Base-by-base conservation (phyloP, 176 grass and related monocot species). In the Hyparrhenia diplandra region DNA sequence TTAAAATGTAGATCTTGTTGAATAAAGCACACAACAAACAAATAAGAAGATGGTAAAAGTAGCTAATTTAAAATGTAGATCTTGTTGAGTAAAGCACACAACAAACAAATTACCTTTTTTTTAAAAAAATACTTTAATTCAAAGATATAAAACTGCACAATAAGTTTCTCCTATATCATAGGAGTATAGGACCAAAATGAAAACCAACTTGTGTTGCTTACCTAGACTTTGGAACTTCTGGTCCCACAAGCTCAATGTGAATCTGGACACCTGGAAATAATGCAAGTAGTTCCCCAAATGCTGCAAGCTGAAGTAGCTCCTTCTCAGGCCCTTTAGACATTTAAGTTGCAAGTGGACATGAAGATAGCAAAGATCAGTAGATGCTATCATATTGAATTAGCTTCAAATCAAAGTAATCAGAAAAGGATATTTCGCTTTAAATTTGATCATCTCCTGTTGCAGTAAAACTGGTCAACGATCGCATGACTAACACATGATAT, bases 281-380 rank as follows among this genome's bases (percentile, higher is more conserved):
- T 35, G 92, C 86, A 71, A n/a, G 65, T 64, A 98, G 77, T 69
- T 98, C 95, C 73, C 92, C 88, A 79, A 98, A 98, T 12, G 64
- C 82, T 4, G 52, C 63, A 75, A 98, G 85, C 86, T 95, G 92
- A 82, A 75, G 76, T 27, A 98, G 52, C 67, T 98, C 95, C 78
- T 91, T 93, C 78, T 98, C 92, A 82, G 95, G 92, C 31, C 95
- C 95, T 98, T 88, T 69, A 91, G 70, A 88, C 3, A 80, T 76
- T 52, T n/a, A 46, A 45, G 24, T 54, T 52, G 54, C 62, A 76
- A 54, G 73, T 51, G 46, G 32, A 40, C 42, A 69, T 75, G 41
- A 80, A 64, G 6, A 76, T 62, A 17, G 4, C 9, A 75, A 54
- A 51, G 81, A 81, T 45, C 20, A 89, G 77, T 79, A 43, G 23